Evolutionary conservation across 2,329 filamentous ascomycete genomes (phyloP), one percentile per base, ranked within the genome.

Genomic region (Monosporascus sp.): DNA sequence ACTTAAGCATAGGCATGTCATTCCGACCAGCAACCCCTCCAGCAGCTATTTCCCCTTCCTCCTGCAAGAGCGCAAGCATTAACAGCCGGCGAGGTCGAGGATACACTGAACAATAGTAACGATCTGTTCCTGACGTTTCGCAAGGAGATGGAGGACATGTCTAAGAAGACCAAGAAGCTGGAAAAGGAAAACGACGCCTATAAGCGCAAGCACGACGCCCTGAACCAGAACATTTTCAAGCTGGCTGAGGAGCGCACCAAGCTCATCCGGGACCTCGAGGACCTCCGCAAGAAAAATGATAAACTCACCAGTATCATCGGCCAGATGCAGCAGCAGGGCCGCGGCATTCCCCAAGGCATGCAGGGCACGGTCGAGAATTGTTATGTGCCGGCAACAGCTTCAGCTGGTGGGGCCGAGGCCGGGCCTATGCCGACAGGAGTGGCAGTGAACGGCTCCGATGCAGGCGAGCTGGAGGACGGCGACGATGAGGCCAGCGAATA

Each of bases 101-200:
- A 97, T 73, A 97, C 93, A 38, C 81, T 97, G 50, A 97, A 97
- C 74, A 97, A 97, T 70, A 96, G 90, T 72, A 97, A 97, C 75
- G 94, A 97, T 69, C 78, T 97, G 51, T 97, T 97, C 72, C 77
- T 97, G 61, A 97, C 94, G 1, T 97, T 97, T 74, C 85, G 93
- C 51, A 97, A 96, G 75, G 94, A 97, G 73, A 97, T 97, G 92
- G 94, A 97, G 73, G 94, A 97, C 67, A 97, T 97, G 92, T 96
- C 92, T 1, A 97, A 97, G 76, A 97, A 97, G 76, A 96, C 93
- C 6, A 97, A 97, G 73, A 87, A 91, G 25, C 78, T 99, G 50
- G 94, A 99, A 71, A 96, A 96, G 73, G 94, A 99, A 67, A 97
- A 99, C 65, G 87, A 94, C 63, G 87, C 83, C 18, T 81, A 96